Conservation (phyloP, 1,284 basidiomycete species). For the Tilletia indica region DNA sequence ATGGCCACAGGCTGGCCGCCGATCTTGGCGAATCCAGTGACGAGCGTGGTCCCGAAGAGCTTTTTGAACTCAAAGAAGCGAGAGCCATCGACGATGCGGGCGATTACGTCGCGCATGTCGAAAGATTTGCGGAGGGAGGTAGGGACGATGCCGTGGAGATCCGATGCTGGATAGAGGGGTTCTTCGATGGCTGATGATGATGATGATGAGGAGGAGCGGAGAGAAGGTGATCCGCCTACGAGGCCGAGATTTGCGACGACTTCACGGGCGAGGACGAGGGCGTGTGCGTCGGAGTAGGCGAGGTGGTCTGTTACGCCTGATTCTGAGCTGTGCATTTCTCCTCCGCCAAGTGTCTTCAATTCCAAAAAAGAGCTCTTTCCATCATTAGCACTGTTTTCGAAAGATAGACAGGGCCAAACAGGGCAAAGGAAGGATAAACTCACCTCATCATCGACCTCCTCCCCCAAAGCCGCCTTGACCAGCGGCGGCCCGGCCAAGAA, state of each 20-base stretch:
- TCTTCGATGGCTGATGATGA: conserved; percentile 61
- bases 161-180: conserved; percentile 75
- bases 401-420: too few relatives aligned
- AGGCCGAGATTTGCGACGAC: conserved; percentile 73
- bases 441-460: conserved; percentile 84
- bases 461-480: conserved; percentile 91
- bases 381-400: too few relatives aligned
- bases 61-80: conserved; percentile 92
- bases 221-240: conserved; percentile 22
- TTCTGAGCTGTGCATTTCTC: conserved; percentile 88
- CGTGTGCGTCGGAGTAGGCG: conserved; percentile 82
- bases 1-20: conserved; percentile 59
- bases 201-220: conserved; percentile 20
- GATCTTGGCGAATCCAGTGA: conserved; percentile 68
- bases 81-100: conserved; percentile 85
- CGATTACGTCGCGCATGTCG: conserved; percentile 90
- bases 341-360: conserved; percentile 68
- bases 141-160: conserved; percentile 86
- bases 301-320: conserved; percentile 92
- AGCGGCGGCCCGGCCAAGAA: conserved; percentile 94
- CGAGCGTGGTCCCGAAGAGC: conserved; percentile 83
- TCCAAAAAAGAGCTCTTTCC: background rate
- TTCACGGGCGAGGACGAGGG: conserved; percentile 76
- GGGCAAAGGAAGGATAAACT: background rate
- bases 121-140: conserved; percentile 82